Evolutionary conservation across 805 yeast species (phyloP), one percentile per base, ranked within the genome.

Genomic region (Hanseniaspora guilliermondii): DNA sequence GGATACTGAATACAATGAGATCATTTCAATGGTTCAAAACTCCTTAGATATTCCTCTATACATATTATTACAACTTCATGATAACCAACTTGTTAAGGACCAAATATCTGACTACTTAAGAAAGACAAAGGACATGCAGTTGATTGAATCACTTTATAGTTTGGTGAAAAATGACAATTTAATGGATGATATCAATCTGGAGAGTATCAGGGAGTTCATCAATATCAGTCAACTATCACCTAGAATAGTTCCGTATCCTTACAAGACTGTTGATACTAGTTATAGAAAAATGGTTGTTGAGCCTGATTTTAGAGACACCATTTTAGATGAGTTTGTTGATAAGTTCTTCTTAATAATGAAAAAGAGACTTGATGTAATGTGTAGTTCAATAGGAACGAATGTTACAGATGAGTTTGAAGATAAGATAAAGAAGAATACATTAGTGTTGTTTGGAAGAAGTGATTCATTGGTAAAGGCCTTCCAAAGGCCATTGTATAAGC

Each of bases 1-100:
- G 25, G 56, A 53, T 21, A 38, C 36, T 9, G 56, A 53, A 42
- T 53, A 53, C 30, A 53, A 53, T 25, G 49, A 53, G 25, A 38
- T 46, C n/a, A 35, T 46, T 2, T n/a, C 22, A 2, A 36, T 45
- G 40, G 19, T 47, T 27, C 21, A 41, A 8, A 47, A 33, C 16
- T 9, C 16, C 1, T 25, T 22, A 14, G 33, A 41, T 17, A 47
- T 53, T 19, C 53, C 50, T 11, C 4, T 41, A 2, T 40, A 41
- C 11, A 9, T 47, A 4, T n/a, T 47, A 16, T 4, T 40, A 4
- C 36, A 53, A 16, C 44, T 47, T 16, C 25, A 35, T 21, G 45
- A 47, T 4, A 53, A 53, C 16, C 32, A 21, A 24, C 37, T 53
- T 35, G 49, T 36, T 2, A 42, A 25, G 32, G 45, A 47, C 11